Percentiles rank a stretch among this genome's conserved stretches.
Evolutionary conservation across 2,329 filamentous ascomycete species (phyloP).

Genomic region (Aschersonia sp.): DNA sequence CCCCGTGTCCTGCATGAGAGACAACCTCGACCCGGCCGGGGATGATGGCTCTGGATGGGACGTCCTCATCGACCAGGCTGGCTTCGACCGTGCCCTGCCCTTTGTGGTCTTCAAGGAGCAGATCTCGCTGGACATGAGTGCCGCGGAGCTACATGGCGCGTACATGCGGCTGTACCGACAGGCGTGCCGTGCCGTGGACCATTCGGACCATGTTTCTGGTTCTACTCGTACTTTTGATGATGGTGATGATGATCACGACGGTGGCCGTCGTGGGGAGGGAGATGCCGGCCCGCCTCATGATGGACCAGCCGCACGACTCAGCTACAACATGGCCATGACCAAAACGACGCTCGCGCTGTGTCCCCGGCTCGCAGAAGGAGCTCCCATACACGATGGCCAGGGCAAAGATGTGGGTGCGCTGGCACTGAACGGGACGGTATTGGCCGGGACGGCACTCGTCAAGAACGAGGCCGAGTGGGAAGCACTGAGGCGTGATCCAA

Average conservation of each 20-base stretch:
- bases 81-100: constrained; percentile 15
- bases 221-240: too few species aligned
- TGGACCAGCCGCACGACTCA: constrained; percentile 30
- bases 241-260: too few species aligned
- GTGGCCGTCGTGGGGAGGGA: constrained; percentile 7
- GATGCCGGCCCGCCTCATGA: constrained; percentile 13
- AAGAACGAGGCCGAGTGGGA: constrained; percentile 45
- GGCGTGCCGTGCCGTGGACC: constrained; percentile 23
- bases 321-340: constrained; percentile 51
- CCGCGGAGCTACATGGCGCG: constrained; percentile 20
- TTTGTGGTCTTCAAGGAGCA: constrained; percentile 29
- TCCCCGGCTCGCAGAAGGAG: constrained; percentile 39
- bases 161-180: constrained; percentile 34
- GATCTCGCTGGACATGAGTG: constrained; percentile 18
- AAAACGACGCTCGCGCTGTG: constrained; percentile 35
- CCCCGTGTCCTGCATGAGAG: constrained; percentile 47
- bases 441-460: constrained; percentile 49
- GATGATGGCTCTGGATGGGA: constrained; percentile 21
- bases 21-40: constrained; percentile 23
- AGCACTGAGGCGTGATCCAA: constrained; percentile 25
- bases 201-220: too few species aligned
- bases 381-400: constrained; percentile 13
- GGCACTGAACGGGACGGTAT: constrained; percentile 45
- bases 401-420: constrained; percentile 25
- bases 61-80: constrained; percentile 29